These are phyloP conservation scores for Xylaria sp. DNA, from an alignment of 2,329 filamentous ascomycete genomes.

Conservation along the genomic window DNA sequence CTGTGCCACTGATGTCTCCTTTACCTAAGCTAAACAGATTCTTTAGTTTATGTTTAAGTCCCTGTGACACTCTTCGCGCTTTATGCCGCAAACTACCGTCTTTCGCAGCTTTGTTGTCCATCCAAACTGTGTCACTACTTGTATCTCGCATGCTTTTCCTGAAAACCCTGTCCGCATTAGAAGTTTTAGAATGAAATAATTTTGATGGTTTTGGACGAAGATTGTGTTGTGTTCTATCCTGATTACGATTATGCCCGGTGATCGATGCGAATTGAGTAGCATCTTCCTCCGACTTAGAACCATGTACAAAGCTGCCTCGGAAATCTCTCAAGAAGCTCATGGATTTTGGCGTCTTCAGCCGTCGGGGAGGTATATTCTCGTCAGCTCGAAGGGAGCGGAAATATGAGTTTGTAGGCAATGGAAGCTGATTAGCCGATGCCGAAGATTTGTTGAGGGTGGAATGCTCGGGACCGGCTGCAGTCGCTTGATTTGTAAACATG, in stretches of 20 bases:
- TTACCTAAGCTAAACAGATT: constrained; percentile 61
- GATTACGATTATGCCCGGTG: constrained; percentile 13
- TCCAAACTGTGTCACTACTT: constrained; percentile 54
- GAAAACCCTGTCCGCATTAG: constrained; percentile 48
- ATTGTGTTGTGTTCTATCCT: constrained; percentile 12
- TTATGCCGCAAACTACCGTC: constrained; percentile 58
- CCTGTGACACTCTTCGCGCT: constrained; percentile 70
- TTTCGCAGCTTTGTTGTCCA: constrained; percentile 38
- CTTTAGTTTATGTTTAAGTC: constrained; percentile 69
- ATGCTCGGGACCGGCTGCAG: constrained; percentile 19
- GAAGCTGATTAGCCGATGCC: constrained; percentile 28
- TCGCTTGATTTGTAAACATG: constrained; percentile 56
- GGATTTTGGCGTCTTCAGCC: constrained; percentile 61
- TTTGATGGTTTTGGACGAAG: constrained; percentile 56
- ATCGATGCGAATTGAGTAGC: constrained; percentile 6
- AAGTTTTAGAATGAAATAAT: constrained; percentile 55
- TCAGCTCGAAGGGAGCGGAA: constrained; percentile 25
- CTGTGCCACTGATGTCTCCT: constrained; percentile 49
- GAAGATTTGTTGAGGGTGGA: constrained; percentile 21
- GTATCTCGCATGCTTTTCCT: constrained; percentile 62
- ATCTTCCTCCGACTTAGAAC: constrained; percentile 21
- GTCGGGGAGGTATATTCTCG: constrained; percentile 46
- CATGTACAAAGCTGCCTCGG: constrained; percentile 28
- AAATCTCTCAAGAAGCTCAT: constrained; percentile 61
- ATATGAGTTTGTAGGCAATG: constrained; percentile 9